phyloP scores from a whole-genome alignment of 352 stramenopile genomes.

The Phytopythium cucurbitacearum region DNA sequence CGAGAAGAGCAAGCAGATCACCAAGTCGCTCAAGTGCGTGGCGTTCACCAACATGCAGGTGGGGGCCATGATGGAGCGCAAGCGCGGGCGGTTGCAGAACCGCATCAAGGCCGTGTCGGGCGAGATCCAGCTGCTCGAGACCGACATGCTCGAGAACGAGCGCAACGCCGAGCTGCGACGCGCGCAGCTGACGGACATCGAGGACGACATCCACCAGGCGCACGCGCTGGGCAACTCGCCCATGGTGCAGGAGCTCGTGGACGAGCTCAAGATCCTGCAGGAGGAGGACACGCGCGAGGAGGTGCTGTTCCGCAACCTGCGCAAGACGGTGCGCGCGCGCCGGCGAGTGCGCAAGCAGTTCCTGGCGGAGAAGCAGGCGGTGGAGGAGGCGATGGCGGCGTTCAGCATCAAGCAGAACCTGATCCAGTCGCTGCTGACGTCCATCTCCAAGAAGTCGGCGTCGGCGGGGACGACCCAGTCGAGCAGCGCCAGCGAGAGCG shows the following conservation, averaged over 20 bases:
- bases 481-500: constrained; percentile 35
- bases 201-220: constrained; percentile 49
- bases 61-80: constrained; percentile 47
- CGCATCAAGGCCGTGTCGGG: constrained; percentile 35
- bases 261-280: constrained; percentile 42
- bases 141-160: constrained; percentile 50
- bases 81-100: constrained; percentile 38
- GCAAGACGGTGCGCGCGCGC: constrained; percentile 33
- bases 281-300: constrained; percentile 43
- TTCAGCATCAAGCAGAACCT: constrained; percentile 58
- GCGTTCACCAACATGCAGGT: constrained; percentile 59
- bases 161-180: constrained; percentile 38
- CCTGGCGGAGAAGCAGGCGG: constrained; percentile 20
- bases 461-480: constrained; percentile 20
- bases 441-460: constrained; percentile 28
- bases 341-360: constrained; percentile 31
- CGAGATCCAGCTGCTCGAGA: constrained; percentile 50
- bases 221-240: constrained; percentile 46
- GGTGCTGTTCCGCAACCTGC: constrained; percentile 38
- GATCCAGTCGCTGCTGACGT: constrained; percentile 50
- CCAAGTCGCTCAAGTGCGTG: constrained; percentile 63
- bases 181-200: constrained; percentile 39
- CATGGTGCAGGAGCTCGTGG: constrained; percentile 41
- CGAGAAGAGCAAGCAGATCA: constrained; percentile 54
- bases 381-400: constrained; percentile 39